Base-by-base conservation (phyloP, 495 filamentous ascomycete genomes). In the Penicillium salamii region DNA sequence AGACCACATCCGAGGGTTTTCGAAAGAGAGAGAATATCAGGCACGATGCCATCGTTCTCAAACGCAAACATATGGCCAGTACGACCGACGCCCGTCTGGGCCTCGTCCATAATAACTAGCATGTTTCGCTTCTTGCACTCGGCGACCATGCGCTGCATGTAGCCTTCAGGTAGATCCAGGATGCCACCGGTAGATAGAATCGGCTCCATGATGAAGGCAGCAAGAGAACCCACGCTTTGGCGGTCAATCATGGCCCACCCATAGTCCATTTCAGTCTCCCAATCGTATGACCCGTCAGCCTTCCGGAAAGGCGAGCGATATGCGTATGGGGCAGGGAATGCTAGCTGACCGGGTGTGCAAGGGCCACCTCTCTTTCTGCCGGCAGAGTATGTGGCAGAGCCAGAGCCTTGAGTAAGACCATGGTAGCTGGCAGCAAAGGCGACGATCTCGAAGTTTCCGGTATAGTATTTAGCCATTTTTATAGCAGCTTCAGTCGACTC, bases 31-130 rank as follows among this genome's bases (percentile, higher is more conserved):
- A n/a, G n/a, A n/a, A n/a, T n/a, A n/a, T n/a, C n/a, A n/a, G n/a
- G n/a, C n/a, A n/a, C n/a, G n/a, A n/a, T n/a, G n/a, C n/a, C n/a
- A n/a, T n/a, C n/a, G n/a, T n/a, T n/a, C n/a, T 74, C 54, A 50
- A 79, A 73, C 0, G 78, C 78, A 40, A 79, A 71, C 63, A 82
- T 66, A 15, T 73, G 61, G 5, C 79, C 78, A 12, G 70, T 72
- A 1, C 78, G 66, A 0, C 78, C 78, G 1, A 81, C 64, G 0
- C 74, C 78, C 0, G 78, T 80, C 53, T 82, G 79, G 11, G 78
- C 77, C 44, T 82, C 78, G 51, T 81, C 78, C 15, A 79, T 63
- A 26, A 81, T 79, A 1, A 82, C 47, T 2, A 81, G 68, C 76
- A 80, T 81, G 3, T 65, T 72, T 2, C 78, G 61, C 14, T 65